Evolutionary conservation across 2,329 filamentous ascomycete species (phyloP).

Genomic region (Raffaelea deltoideospora): DNA sequence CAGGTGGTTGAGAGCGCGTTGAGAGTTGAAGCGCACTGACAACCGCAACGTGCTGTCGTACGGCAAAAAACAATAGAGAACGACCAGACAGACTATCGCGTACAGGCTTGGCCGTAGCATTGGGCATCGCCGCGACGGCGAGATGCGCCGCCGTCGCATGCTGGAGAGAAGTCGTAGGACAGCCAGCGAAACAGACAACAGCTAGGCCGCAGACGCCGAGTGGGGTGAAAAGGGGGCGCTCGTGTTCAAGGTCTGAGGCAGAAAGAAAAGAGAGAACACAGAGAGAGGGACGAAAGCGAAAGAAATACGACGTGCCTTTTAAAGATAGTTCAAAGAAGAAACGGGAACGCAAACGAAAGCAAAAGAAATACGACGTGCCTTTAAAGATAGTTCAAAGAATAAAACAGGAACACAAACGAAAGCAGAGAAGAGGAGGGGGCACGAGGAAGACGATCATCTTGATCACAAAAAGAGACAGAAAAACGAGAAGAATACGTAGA

Average conservation of each 20-base stretch:
- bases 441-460: no score
- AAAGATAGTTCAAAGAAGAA: neutral
- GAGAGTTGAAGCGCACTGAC: conserved; percentile 13
- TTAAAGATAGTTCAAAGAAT: neutral
- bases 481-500: no score
- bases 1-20: conserved; percentile 22
- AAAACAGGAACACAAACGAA: neutral
- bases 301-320: neutral
- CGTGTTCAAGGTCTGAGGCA: no score
- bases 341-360: neutral
- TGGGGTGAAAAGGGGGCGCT: neutral
- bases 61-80: conserved; percentile 13
- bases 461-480: neutral
- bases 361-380: neutral
- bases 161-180: neutral
- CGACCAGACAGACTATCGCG: conserved; percentile 1
- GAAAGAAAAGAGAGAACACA: neutral
- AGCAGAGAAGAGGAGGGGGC: no score
- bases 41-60: conserved; percentile 15
- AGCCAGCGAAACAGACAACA: neutral
- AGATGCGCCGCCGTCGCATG: conserved; percentile 1
- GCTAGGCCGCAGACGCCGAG: neutral
- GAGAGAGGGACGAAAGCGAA: neutral
- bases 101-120: neutral
- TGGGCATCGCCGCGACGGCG: conserved; percentile 1